Evolutionary conservation across 2,329 filamentous ascomycete species (phyloP), one percentile per base, ranked within the genome.

Genomic region (Scolecobasidium constrictum): DNA sequence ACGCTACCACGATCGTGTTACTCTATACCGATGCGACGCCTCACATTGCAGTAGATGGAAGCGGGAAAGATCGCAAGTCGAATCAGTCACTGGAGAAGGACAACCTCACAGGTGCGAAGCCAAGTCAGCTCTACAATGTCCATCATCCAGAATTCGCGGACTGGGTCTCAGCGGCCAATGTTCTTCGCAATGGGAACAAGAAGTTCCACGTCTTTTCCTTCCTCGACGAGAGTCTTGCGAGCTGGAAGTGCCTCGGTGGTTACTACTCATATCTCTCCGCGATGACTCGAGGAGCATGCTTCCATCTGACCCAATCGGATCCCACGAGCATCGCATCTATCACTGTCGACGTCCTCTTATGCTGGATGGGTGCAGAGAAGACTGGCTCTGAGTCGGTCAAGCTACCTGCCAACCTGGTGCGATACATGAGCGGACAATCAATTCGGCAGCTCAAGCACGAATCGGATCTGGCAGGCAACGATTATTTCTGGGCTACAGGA

Each of bases 1-100:
- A 66, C 9, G 68, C 65, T 5, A 68, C 64, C 13, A 73, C 71
- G 0, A 53, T 73, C n/a, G 60, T 71, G 36, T 48, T 73, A 4
- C 52, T 71, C 15, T 73, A 68, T 46, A 62, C 68, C 0, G 68
- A 73, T 55, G 67, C 67, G 11, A 61, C 67, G 26, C 65, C 71
- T n/a, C 68, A 72, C 51, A 58, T 47, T 42, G 58, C 48, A 49
- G 47, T 52, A 55, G 39, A 50, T 52, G 36, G 53, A 42, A 51
- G 52, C n/a, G 26, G 26, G n/a, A 31, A 31, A n/a, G 26, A 31
- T 31, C 26, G n/a, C n/a, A n/a, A n/a, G n/a, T 31, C 26, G 9
- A 31, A 31, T n/a, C 26, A 31, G 26, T 7, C n/a, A n/a, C 26
- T 7, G n/a, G 26, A 53, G 48, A 33, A 39, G n/a, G 9, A 31